These are phyloP conservation scores for Fusarium brevicatenulatum DNA, from an alignment of 2,329 filamentous ascomycete species.

Conservation along the genomic window DNA sequence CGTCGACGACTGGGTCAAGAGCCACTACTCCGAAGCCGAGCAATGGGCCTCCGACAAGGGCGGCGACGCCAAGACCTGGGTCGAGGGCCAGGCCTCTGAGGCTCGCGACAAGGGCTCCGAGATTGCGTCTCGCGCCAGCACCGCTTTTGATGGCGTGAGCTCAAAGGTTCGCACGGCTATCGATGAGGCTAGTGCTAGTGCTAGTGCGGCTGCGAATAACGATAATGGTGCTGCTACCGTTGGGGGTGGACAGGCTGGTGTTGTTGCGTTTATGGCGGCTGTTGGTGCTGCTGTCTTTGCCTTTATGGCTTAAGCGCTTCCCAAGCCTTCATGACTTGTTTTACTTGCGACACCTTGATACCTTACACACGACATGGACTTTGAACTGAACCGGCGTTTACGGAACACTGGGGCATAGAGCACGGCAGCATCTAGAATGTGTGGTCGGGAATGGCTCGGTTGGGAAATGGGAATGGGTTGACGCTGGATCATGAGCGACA, in stretches of 20 bases:
- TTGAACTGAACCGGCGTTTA: not conserved
- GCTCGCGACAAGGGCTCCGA: conserved; percentile 10
- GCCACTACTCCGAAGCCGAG: conserved; percentile 15
- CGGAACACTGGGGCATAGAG: conserved; percentile 16
- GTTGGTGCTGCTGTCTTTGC: conserved; percentile 41
- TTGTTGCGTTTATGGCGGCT: conserved; percentile 33
- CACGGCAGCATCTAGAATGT: conserved; percentile 5
- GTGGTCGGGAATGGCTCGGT: conserved; percentile 11
- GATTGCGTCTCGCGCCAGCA: conserved; percentile 6
- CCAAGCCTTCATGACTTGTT: not conserved
- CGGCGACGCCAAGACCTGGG: conserved; percentile 21
- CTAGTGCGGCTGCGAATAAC: conserved; percentile 8
- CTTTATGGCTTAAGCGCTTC: conserved; percentile 2
- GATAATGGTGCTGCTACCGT: conserved; percentile 32
- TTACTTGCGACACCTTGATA: conserved; percentile 4
- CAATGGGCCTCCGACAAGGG: conserved; percentile 13
- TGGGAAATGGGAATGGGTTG: not conserved
- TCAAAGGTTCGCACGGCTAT: conserved; percentile 20
- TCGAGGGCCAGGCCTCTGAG: conserved; percentile 3
- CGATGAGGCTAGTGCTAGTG: conserved; percentile 18
- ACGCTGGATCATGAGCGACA: conserved; percentile 14
- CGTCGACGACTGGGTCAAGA: conserved; percentile 18
- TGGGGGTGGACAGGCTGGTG: conserved; percentile 16
- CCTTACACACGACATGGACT: not conserved
- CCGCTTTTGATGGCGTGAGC: conserved; percentile 14